Percentiles rank a stretch among this genome's conserved stretches.
Conservation (phyloP, 2,329 filamentous ascomycete species). For the Calcarisporium arbuscula region DNA sequence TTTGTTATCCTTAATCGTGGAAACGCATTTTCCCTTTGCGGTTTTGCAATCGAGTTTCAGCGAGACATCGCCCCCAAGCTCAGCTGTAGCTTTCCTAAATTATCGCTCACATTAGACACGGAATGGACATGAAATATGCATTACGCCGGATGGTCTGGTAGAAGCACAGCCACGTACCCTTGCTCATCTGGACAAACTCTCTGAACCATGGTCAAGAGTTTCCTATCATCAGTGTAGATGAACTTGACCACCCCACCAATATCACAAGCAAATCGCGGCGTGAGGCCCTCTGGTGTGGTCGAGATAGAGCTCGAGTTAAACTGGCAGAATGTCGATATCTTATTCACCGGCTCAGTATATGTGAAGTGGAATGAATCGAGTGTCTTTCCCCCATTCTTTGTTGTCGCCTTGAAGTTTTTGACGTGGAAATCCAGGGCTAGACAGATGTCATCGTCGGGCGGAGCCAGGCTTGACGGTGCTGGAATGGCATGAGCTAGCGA, state of each 20-base stretch:
- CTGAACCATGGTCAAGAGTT: constrained; percentile 37
- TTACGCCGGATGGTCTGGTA: too few relatives aligned
- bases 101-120: too few relatives aligned
- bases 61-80: too few relatives aligned
- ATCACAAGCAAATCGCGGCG: constrained; percentile 37
- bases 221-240: constrained; percentile 26
- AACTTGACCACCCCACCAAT: constrained; percentile 35
- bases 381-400: constrained; percentile 25
- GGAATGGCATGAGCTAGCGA: too few relatives aligned
- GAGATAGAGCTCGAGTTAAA: constrained; percentile 36
- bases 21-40: too few relatives aligned
- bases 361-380: constrained; percentile 30
- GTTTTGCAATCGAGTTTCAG: too few relatives aligned
- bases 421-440: constrained; percentile 35
- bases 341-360: constrained; percentile 34
- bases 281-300: constrained; percentile 21
- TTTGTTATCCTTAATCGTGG: too few relatives aligned
- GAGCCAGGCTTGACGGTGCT: too few relatives aligned
- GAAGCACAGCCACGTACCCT: too few relatives aligned
- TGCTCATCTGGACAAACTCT: constrained; percentile 30
- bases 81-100: too few relatives aligned
- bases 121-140: too few relatives aligned
- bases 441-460: too few relatives aligned
- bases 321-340: constrained; percentile 34
- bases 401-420: constrained; percentile 27